Base-by-base conservation (phyloP, 2,329 filamentous ascomycete genomes). In the Botrytis squamosa region DNA sequence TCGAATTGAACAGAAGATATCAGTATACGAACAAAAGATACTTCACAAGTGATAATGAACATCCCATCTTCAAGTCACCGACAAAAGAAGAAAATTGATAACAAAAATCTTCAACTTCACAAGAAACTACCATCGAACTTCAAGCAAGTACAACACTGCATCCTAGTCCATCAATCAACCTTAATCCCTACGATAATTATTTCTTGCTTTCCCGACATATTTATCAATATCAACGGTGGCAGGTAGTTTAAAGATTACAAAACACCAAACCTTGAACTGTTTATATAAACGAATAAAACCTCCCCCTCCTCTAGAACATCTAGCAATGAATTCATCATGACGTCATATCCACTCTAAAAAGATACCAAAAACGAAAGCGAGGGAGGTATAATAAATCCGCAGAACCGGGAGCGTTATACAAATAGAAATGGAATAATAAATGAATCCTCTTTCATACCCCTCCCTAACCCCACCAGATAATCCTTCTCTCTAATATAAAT, bases 141-240 rank as follows among this genome's bases (percentile, higher is more conserved):
- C 25, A 12, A 49, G 46, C 46, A 49, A 49, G 20, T 46, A 9
- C 0, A 25, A 22, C 44, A 49, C 20, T 3, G 25, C 3, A 49
- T 9, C 20, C 0, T 9, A 10, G 20, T 49, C 20, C 46, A 49
- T 49, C 3, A 0, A 49, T 20, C 8, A 49, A 1, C 8, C 8
- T 3, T 49, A 0, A 25, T 10, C 3, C 10, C 3, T 10, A 10
- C 2, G 2, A 49, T 0, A 1, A 10, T 1, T 10, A 1, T 8
- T 49, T 49, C 20, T 38, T 38, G 1, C 38, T 38, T 38, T 38
- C 38, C 7, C 38, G 8, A 38, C 38, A 38, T 9, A 38, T 33
- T 33, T 33, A 33, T 33, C 33, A 33, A 33, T 33, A 33, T 33
- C 33, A 33, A 33, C 33, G 33, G 33, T 33, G 33, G 33, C 33